Evolutionary conservation across 345 rosid species (phyloP).

Genomic region (Lenwebbia sp.): DNA sequence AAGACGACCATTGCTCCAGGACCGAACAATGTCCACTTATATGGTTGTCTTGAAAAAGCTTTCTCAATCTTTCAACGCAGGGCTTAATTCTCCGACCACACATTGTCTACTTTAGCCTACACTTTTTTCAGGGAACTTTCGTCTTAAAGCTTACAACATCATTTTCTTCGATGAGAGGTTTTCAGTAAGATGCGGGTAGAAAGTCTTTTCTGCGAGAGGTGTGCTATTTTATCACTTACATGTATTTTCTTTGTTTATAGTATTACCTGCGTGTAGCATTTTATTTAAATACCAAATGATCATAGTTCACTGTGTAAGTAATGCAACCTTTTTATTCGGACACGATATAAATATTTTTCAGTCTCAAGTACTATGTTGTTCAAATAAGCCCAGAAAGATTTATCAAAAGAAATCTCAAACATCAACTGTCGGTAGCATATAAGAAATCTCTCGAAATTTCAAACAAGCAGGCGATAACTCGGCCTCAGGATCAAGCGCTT

Average conservation of each 20-base stretch:
- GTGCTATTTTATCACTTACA: no score
- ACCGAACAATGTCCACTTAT: no score
- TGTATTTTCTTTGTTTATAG: no score
- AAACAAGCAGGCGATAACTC: neutral
- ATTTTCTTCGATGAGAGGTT: neutral
- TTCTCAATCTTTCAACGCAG: neutral
- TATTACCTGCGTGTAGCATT: no score
- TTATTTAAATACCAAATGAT: no score
- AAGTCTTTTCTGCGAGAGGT: no score
- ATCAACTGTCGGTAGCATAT: no score
- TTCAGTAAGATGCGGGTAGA: no score
- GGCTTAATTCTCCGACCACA: neutral
- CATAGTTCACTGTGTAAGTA: no score
- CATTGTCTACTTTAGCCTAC: neutral
- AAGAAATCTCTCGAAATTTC: neutral
- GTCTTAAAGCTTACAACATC: neutral
- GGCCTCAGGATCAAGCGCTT: neutral
- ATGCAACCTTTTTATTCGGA: no score
- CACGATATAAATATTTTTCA: no score
- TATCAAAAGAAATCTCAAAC: neutral
- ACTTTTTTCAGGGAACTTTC: neutral
- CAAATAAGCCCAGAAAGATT: neutral
- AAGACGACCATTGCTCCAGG: no score
- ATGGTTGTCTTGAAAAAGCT: neutral
- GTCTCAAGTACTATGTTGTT: neutral